Evolutionary conservation across 2,329 filamentous ascomycete species (phyloP).

Genomic region (Phialophora tarda): DNA sequence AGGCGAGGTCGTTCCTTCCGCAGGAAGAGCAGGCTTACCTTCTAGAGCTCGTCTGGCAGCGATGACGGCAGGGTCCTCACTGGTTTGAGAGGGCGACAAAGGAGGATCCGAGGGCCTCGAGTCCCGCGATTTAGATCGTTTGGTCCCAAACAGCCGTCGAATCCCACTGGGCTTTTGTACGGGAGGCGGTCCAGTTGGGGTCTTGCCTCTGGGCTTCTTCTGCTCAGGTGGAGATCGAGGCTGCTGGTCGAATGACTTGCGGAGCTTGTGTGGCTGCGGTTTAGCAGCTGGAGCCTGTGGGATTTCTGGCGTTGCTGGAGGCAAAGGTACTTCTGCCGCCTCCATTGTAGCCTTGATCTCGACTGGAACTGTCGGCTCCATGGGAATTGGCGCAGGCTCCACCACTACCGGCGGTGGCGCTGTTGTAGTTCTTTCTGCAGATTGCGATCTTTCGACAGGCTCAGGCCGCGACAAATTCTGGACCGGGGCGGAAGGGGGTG

Average conservation of each 20-base stretch:
- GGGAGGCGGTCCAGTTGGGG: conserved; percentile 31
- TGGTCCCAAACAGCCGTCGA: conserved; percentile 37
- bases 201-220: conserved; percentile 30
- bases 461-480: conserved; percentile 13
- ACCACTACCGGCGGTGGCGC: conserved; percentile 11
- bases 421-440: conserved; percentile 23
- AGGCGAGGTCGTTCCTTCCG: conserved; percentile 32
- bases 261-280: conserved; percentile 30
- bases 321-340: conserved; percentile 46
- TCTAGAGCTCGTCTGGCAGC: conserved; percentile 40
- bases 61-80: conserved; percentile 37
- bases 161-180: conserved; percentile 36
- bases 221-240: conserved; percentile 28
- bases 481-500: conserved; percentile 20
- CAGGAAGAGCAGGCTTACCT: conserved; percentile 35
- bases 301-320: conserved; percentile 34
- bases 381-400: conserved; percentile 34
- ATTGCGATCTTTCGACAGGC: conserved; percentile 27
- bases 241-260: conserved; percentile 32
- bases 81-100: conserved; percentile 19
- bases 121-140: conserved; percentile 33
- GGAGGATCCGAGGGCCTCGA: conserved; percentile 19
- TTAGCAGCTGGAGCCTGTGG: conserved; percentile 16
- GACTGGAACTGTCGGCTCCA: conserved; percentile 42
- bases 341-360: conserved; percentile 40